Evolutionary conservation across 305 asterid species (phyloP), one percentile per base, ranked within the genome.

Genomic region (Rubia peregrina): DNA sequence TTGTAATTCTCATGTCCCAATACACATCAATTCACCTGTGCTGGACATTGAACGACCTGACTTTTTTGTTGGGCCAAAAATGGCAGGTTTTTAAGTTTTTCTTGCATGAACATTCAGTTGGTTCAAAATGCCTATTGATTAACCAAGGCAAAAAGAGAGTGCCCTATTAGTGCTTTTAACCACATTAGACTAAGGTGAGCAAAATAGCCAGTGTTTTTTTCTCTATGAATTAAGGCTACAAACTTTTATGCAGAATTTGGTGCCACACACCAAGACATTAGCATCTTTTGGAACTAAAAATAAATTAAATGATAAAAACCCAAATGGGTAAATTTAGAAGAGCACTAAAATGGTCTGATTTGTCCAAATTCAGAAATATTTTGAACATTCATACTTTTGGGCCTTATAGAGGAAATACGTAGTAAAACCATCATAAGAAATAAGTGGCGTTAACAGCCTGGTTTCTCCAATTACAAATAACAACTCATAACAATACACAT

Each of bases 21-120:
- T 78, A 92, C 22, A 88, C 89, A 67, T 92, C 98, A 6, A 86
- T 80, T 0, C 92, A 80, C 41, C 70, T 77, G 13, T 87, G 90
- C 4, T 80, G 87, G 7, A 90, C 88, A 9, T 57, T 78, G 78
- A 91, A 88, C 1, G 92, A 75, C 64, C 88, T 92, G 5, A 89
- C 51, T 22, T 95, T 97, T 68, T 92, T 90, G 40, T 86, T 90
- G 16, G 92, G 95, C 98, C 97, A 92, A 48, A 92, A 92, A 73
- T 92, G 96, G 97, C 97, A 92, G 0, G 96, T 85, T 79, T 90
- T 88, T 72, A 92, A 90, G 60, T 88, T 92, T 61, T 90, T 86
- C 79, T 90, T 92, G 87, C 96, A 90, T 4, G 90, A 82, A 83
- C 83, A 85, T 12, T 89, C 84, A 62, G 72, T 74, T 9, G 71